Evolutionary conservation across 2,329 filamentous ascomycete species (phyloP).

Genomic region (Claviceps maximensis): DNA sequence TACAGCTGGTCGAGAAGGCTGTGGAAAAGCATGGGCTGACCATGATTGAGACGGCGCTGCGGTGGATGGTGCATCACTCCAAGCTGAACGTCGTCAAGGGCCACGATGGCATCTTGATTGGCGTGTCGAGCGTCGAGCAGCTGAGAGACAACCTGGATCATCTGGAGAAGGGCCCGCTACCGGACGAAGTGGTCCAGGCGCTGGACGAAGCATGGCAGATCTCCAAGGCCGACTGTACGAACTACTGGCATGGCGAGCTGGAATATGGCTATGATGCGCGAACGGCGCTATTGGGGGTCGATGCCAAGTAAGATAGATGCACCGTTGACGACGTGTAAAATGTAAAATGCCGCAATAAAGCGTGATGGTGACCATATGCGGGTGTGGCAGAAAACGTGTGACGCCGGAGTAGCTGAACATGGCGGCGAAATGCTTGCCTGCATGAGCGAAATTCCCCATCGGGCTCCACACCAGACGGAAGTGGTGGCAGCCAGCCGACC

Average conservation of each 20-base stretch:
- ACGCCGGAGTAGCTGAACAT: not conserved
- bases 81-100: slow-evolving; percentile 36
- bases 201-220: slow-evolving; percentile 68
- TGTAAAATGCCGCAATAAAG: not conserved
- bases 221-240: slow-evolving; percentile 42
- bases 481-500: too few species aligned
- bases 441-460: too few species aligned
- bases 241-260: slow-evolving; percentile 47
- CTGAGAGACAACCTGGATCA: slow-evolving; percentile 43
- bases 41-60: slow-evolving; percentile 58
- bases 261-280: slow-evolving; percentile 54
- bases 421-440: not conserved
- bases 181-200: slow-evolving; percentile 59
- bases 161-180: slow-evolving; percentile 58
- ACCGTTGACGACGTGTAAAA: too few species aligned
- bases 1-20: slow-evolving; percentile 54
- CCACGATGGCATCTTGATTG: slow-evolving; percentile 47
- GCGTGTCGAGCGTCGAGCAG: slow-evolving; percentile 43
- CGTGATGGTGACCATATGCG: not conserved
- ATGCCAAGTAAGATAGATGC: slow-evolving; percentile 22
- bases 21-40: slow-evolving; percentile 54
- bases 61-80: slow-evolving; percentile 64
- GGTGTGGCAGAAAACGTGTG: not conserved
- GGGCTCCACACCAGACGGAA: too few species aligned
- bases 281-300: slow-evolving; percentile 41